These are phyloP conservation scores for Lasiosphaeria hispida DNA, from an alignment of 495 filamentous ascomycete species.

Conservation along the genomic window DNA sequence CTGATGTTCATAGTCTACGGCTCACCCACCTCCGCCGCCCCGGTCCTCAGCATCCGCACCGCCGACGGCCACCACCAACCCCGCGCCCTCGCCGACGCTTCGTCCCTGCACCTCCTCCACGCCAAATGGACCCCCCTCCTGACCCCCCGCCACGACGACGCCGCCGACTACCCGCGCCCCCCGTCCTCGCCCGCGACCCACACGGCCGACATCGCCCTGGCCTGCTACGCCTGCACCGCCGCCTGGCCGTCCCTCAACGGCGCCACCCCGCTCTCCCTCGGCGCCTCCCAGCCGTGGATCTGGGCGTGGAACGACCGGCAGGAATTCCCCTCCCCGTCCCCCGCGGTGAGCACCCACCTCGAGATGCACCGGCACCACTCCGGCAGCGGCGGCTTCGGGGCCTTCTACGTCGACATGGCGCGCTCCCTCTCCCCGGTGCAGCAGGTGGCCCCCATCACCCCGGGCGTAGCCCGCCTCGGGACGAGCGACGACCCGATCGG, in stretches of 20 bases:
- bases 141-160: slow-evolving; percentile 10
- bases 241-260: slow-evolving; percentile 4
- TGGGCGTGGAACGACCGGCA: slow-evolving; percentile 34
- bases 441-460: background rate
- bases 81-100: background rate
- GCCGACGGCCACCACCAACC: slow-evolving; percentile 29
- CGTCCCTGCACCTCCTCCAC: slow-evolving; percentile 5
- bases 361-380: slow-evolving; percentile 25
- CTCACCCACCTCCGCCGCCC: slow-evolving; percentile 20
- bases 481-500: slow-evolving; percentile 15
- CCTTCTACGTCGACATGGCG: slow-evolving; percentile 26
- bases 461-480: background rate
- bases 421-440: background rate
- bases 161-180: slow-evolving; percentile 3
- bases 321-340: slow-evolving; percentile 13
- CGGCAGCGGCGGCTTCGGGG: slow-evolving; percentile 20
- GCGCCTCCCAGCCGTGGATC: slow-evolving; percentile 28
- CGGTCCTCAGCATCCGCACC: slow-evolving; percentile 30
- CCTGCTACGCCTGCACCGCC: slow-evolving; percentile 25
- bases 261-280: background rate
- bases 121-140: slow-evolving; percentile 1
- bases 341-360: slow-evolving; percentile 12
- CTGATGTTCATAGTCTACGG: slow-evolving; percentile 36
- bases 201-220: slow-evolving; percentile 16
- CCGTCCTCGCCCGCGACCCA: slow-evolving; percentile 8